Base-by-base conservation (phyloP, 805 yeast species). In the Saturnispora gosingensis region DNA sequence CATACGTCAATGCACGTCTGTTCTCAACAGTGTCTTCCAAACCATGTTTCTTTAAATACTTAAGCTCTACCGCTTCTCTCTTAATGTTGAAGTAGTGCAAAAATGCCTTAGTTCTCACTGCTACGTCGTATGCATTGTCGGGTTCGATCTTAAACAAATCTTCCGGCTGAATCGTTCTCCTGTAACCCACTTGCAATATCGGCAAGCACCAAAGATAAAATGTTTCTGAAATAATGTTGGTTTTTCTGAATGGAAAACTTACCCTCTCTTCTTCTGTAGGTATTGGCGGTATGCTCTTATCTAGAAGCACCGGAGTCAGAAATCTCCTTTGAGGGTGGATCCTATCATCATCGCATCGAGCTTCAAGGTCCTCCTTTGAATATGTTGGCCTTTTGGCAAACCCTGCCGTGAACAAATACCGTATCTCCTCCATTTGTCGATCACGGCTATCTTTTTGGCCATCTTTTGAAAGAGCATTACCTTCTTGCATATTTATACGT, bases 161-260 rank as follows among this genome's bases (percentile, higher is more conserved):
- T 46, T 77, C 76, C 2, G 85, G 81, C 49, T 77, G 80, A 46
- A 86, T 68, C 0, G 88, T 82, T 59, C 95, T 72, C 61, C 76
- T 79, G 64, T 86, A 86, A 8, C 95, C 93, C 7, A 76, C 75
- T 22, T 67, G 67, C 71, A 87, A 66, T 30, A 85, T 57, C 0
- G 91, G 91, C 18, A 67, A 50, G 38, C 84, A 70, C 93, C 95
- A 86, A 74, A 81, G 72, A 61, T 83, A 80, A 55, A 80, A 76
- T 0, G 72, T 45, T 56, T 67, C 67, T 13, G 74, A 71, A 10
- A 80, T 49, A 15, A 70, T 48, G 48, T 74, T 74, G 15, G 74
- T 69, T 11, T 60, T 56, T 28, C 58, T 53, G 49, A 63, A 67
- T 0, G 85, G 85, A 59, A 69, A 80, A 5, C 57, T 60, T 13